phyloP scores from a whole-genome alignment of 108 stramenopile species.

The Nitzschia putrida region DNA sequence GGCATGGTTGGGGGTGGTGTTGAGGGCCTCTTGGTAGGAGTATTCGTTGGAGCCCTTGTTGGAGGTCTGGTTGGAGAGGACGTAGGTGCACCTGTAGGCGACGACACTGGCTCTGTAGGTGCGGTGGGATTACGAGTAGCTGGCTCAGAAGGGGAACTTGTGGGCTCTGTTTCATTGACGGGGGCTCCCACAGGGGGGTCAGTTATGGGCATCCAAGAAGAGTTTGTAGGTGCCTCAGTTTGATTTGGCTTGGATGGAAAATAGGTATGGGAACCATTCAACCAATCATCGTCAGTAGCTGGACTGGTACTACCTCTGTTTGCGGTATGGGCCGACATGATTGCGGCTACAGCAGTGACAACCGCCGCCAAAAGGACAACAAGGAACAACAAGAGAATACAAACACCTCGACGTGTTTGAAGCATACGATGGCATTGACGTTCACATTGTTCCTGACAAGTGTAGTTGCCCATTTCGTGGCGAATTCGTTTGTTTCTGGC shows the following conservation, averaged over 20 bases:
- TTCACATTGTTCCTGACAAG: not conserved
- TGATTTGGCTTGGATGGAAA: no score
- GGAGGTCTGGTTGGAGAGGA: not conserved
- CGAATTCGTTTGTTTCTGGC: slow-evolving; percentile 11
- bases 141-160: not conserved
- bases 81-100: not conserved
- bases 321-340: not conserved
- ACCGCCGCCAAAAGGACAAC: slow-evolving; percentile 4
- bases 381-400: not conserved
- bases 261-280: no score
- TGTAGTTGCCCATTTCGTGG: not conserved
- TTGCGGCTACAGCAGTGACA: slow-evolving; percentile 2
- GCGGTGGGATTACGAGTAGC: not conserved
- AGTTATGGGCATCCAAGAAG: no score
- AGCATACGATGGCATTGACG: not conserved
- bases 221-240: no score
- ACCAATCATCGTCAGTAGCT: no score
- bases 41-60: slow-evolving; percentile 6
- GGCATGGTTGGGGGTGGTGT: not conserved
- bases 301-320: not conserved
- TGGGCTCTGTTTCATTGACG: not conserved
- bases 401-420: not conserved
- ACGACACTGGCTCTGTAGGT: not conserved
- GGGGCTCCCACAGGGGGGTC: no score
- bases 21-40: not conserved